Conservation (phyloP, 2,329 filamentous ascomycete genomes). For the Pyricularia grisea region DNA sequence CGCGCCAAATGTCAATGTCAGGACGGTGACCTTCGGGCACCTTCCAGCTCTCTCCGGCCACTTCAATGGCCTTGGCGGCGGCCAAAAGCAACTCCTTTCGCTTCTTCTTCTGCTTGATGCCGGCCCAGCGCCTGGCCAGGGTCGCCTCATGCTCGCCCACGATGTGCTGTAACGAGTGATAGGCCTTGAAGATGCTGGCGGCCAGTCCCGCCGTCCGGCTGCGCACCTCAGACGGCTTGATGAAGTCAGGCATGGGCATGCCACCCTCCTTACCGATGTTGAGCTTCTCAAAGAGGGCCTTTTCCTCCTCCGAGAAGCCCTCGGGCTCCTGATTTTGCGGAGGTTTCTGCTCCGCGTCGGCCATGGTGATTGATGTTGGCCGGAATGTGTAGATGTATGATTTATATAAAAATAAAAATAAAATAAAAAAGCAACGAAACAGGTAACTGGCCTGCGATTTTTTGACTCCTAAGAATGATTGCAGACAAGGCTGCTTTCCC, state of each 20-base stretch:
- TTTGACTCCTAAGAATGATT: background rate
- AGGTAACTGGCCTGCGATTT: background rate
- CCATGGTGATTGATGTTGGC: background rate
- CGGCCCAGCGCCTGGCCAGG: conserved; percentile 41
- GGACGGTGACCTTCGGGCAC: conserved; percentile 8
- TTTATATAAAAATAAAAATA: background rate
- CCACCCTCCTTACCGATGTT: conserved; percentile 11
- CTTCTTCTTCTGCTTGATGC: conserved; percentile 9
- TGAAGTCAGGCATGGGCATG: conserved; percentile 10
- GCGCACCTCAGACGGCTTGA: conserved; percentile 10
- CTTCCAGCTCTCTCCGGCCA: background rate
- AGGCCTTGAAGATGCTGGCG: conserved; percentile 8
- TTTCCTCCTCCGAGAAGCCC: conserved; percentile 11
- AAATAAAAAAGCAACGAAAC: no score
- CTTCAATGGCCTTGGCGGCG: background rate
- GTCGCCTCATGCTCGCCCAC: conserved; percentile 39
- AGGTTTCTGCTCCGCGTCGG: background rate
- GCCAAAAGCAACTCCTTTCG: conserved; percentile 5
- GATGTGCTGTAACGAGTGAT: conserved; percentile 25
- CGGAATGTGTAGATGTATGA: background rate
- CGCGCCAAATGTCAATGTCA: conserved; percentile 9
- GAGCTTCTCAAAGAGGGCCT: conserved; percentile 9
- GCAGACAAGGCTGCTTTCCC: background rate
- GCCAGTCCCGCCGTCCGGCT: conserved; percentile 4
- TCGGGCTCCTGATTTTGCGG: conserved; percentile 6